Evolutionary conservation across 768 basidiomycete species (phyloP).

Genomic region (Leucosporidium scottii): DNA sequence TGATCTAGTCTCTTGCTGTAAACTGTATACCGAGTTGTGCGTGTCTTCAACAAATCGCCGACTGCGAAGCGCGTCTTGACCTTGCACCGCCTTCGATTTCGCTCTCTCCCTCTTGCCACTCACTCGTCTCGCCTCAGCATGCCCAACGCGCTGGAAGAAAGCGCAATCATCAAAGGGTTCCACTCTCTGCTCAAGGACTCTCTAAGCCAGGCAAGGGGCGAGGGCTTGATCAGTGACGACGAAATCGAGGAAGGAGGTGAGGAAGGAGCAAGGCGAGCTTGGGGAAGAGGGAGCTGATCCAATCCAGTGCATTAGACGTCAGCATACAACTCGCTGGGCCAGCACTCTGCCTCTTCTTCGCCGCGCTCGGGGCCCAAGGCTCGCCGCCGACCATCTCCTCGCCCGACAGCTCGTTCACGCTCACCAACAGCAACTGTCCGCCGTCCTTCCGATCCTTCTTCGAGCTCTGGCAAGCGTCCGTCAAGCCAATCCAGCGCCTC

Average conservation of each 20-base stretch:
- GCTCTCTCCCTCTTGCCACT: neutral
- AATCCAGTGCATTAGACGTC: neutral
- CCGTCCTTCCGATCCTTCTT: conserved; percentile 62
- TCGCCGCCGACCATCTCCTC: conserved; percentile 73
- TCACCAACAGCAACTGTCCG: conserved; percentile 65
- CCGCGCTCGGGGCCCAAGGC: conserved; percentile 67
- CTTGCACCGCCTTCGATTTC: no score
- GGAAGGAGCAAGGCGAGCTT: no score
- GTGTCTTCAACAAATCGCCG: no score
- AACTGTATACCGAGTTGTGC: no score
- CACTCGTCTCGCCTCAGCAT: neutral
- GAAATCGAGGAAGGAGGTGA: conserved; percentile 52
- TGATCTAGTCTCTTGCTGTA: neutral
- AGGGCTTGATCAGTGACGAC: conserved; percentile 64
- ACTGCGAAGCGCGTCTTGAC: no score
- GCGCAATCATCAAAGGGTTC: conserved; percentile 8
- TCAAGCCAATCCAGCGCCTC: conserved; percentile 59
- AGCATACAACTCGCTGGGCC: conserved; percentile 50
- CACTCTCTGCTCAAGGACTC: conserved; percentile 11
- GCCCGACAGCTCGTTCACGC: conserved; percentile 52
- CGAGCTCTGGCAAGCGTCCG: conserved; percentile 61
- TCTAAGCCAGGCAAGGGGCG: conserved; percentile 56
- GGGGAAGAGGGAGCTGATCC: no score
- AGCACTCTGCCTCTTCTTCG: conserved; percentile 75
- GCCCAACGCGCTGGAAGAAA: neutral